These are phyloP conservation scores for Phlebopus sp. DNA, from an alignment of 1,284 basidiomycete genomes.

Conservation along the genomic window DNA sequence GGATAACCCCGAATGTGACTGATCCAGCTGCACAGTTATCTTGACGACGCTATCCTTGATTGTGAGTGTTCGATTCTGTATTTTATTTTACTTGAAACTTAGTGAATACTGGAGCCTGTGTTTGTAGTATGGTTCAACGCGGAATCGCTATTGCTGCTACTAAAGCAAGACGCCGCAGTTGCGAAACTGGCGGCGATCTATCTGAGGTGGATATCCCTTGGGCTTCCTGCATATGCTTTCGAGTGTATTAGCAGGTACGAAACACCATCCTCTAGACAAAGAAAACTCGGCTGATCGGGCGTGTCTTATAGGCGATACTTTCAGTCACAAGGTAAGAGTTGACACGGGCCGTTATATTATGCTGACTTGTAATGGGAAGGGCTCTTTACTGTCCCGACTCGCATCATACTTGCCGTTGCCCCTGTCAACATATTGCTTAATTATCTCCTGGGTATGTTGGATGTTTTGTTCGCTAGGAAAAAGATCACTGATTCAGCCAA, in stretches of 20 bases:
- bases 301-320: conserved; percentile 66
- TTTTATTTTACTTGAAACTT: too few species aligned
- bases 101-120: conserved; percentile 47
- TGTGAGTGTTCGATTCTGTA: too few species aligned
- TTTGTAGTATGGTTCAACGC: conserved; percentile 76
- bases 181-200: conserved; percentile 75
- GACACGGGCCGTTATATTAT: background rate
- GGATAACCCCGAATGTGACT: background rate
- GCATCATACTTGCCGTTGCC: conserved; percentile 78
- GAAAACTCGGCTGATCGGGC: background rate
- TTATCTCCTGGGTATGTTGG: conserved; percentile 70
- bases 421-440: conserved; percentile 84
- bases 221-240: conserved; percentile 87
- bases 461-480: conserved; percentile 75
- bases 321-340: conserved; percentile 68
- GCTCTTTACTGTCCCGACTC: conserved; percentile 82
- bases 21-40: too few species aligned
- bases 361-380: conserved; percentile 33
- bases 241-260: conserved; percentile 61
- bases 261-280: background rate
- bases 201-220: conserved; percentile 72
- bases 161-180: conserved; percentile 88
- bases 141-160: conserved; percentile 69
- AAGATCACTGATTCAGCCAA: too few species aligned
- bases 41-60: too few species aligned